Percentiles rank a stretch among this genome's conserved stretches.
Evolutionary conservation across 345 rosid genomes (phyloP).

Genomic region (Dimocarpus longan): DNA sequence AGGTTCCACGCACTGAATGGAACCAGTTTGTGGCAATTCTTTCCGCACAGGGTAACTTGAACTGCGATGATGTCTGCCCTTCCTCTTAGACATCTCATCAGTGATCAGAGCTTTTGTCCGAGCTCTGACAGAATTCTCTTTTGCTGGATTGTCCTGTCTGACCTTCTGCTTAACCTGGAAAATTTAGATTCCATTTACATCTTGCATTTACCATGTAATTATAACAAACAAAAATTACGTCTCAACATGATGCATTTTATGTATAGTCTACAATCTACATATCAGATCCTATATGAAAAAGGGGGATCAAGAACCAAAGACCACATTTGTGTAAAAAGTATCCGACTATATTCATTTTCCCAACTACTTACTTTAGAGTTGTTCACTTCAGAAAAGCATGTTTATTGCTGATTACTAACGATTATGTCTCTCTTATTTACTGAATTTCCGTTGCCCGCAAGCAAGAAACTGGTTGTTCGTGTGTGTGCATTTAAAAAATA

Average conservation of each 20-base stretch:
- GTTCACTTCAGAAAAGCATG: not conserved
- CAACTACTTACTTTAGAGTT: conserved; percentile 32
- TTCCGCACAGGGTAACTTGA: conserved; percentile 47
- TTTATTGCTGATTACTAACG: conserved; percentile 13
- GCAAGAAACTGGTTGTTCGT: not conserved
- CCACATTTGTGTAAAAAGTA: not conserved
- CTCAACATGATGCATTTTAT: not conserved
- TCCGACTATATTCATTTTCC: not conserved
- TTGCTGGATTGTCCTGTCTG: conserved; percentile 27
- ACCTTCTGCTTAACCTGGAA: conserved; percentile 45
- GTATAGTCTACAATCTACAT: not conserved
- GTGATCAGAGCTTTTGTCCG: conserved; percentile 56
- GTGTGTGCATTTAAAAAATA: not conserved
- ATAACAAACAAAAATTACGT: not conserved
- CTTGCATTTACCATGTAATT: conserved; percentile 3
- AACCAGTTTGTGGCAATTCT: conserved; percentile 25
- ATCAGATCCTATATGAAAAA: not conserved
- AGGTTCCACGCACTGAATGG: conserved; percentile 30
- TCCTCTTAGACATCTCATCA: conserved; percentile 61
- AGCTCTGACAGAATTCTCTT: conserved; percentile 57
- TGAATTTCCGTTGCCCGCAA: conserved; percentile 34
- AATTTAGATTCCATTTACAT: conserved; percentile 25
- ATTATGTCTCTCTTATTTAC: conserved; percentile 18
- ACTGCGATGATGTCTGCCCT: conserved; percentile 54
- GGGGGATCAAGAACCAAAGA: not conserved